Conservation (phyloP, 2,329 filamentous ascomycete genomes). For the Aschersonia sp. region DNA sequence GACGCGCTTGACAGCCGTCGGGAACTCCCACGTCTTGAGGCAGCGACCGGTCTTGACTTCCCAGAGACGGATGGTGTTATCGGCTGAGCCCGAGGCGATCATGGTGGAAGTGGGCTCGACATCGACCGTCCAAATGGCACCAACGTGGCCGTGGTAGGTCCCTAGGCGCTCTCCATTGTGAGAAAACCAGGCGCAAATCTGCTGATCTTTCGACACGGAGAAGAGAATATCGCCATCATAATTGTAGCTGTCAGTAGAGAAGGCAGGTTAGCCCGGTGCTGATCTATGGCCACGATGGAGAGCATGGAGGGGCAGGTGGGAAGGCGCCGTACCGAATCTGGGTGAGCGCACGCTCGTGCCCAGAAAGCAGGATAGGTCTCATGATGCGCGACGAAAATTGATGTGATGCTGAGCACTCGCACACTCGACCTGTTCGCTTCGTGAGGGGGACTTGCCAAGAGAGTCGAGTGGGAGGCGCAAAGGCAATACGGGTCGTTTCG, state of each 20-base stretch:
- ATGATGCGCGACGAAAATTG: conserved; percentile 41
- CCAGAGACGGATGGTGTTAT: conserved; percentile 97
- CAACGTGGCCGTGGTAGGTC: conserved; percentile 92
- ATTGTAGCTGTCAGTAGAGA: conserved; percentile 49
- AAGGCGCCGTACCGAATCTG: conserved; percentile 62
- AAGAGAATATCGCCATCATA: conserved; percentile 94
- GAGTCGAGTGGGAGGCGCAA: no score
- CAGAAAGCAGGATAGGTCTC: conserved; percentile 91
- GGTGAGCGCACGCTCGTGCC: conserved; percentile 92
- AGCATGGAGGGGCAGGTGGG: conserved; percentile 1
- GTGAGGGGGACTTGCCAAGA: no score
- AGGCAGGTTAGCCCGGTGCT: conserved; percentile 2
- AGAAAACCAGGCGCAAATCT: conserved; percentile 92
- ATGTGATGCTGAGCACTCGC: conserved; percentile 4
- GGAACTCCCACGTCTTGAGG: conserved; percentile 96
- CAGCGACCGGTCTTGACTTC: conserved; percentile 84
- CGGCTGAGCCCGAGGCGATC: conserved; percentile 87
- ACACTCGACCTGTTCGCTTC: neutral
- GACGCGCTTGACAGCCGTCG: conserved; percentile 91
- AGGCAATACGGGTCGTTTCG: no score
- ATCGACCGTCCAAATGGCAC: conserved; percentile 97
- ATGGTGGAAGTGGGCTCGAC: conserved; percentile 84
- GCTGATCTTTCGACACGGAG: conserved; percentile 89
- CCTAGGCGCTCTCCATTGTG: conserved; percentile 97
- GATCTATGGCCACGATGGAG: conserved; percentile 6